Evolutionary conservation across 1,284 basidiomycete genomes (phyloP).

Genomic region (Trametes versicolor): DNA sequence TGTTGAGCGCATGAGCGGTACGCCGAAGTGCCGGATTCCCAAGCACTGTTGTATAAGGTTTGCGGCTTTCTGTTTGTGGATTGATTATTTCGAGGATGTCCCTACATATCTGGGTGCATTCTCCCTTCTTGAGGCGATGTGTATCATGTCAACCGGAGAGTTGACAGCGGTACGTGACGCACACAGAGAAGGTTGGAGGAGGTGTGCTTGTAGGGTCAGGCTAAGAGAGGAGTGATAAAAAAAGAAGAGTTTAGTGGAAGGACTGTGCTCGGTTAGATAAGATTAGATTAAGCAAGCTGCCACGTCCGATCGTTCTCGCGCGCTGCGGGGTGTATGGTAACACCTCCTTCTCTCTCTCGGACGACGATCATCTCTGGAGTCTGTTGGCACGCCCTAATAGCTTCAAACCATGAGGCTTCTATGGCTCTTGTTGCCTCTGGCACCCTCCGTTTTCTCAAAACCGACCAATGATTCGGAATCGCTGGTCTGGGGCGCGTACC

Average conservation of each 20-base stretch:
- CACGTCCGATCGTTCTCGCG: constrained; percentile 33
- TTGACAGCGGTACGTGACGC: too few relatives aligned
- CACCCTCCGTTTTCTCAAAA: constrained; percentile 38
- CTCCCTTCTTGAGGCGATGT: too few relatives aligned
- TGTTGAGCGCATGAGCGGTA: constrained; percentile 26
- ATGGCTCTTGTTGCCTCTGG: constrained; percentile 44
- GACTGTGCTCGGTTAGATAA: constrained; percentile 13
- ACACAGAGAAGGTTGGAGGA: too few relatives aligned
- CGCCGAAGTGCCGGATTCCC: constrained; percentile 22
- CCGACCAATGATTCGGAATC: constrained; percentile 62
- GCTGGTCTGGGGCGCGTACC: constrained; percentile 90
- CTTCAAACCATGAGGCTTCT: constrained; percentile 41
- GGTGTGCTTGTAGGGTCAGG: too few relatives aligned
- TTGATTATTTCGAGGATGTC: too few relatives aligned
- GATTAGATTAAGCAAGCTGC: constrained; percentile 28
- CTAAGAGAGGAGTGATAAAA: neutral
- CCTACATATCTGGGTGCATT: too few relatives aligned
- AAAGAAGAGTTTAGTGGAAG: constrained; percentile 1
- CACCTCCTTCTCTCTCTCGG: neutral
- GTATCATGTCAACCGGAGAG: too few relatives aligned
- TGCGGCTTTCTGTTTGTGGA: too few relatives aligned
- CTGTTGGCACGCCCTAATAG: too few relatives aligned
- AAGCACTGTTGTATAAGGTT: neutral
- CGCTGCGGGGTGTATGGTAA: neutral
- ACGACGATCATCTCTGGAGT: neutral